Base-by-base conservation (phyloP, 495 filamentous ascomycete species). In the Letharia columbiana region DNA sequence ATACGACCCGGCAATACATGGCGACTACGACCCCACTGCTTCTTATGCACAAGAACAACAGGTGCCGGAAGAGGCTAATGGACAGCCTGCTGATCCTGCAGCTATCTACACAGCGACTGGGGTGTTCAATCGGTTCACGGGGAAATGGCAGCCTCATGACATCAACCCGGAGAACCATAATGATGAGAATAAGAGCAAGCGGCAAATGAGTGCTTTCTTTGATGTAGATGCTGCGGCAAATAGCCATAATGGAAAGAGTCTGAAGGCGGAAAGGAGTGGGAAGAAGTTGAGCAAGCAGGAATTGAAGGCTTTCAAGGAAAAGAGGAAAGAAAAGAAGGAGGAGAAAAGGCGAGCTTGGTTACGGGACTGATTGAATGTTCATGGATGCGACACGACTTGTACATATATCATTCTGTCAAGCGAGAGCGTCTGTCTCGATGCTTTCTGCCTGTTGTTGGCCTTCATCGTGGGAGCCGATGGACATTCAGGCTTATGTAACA, bases 171-270 rank as follows among this genome's bases (percentile, higher is more conserved):
- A 91, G 61, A 83, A 84, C 18, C 87, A 90, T 80, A 90, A 88
- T 69, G 94, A 97, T 72, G 92, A 94, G 75, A 90, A 91, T 69
- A 96, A 96, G 81, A 86, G 85, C 52, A 83, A 80, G 64, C 81
- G 95, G 58, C 94, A 98, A 80, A 90, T 98, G 90, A 88, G 87
- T 72, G 91, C 92, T 13, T 98, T 87, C 77, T 98, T 96, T 73
- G 95, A 98, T 72, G 94, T 98, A n/a, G 94, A 98, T 77, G 90
- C 92, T 15, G 93, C 92, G 31, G 95, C 95, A 1, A 97, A 97
- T 73, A 86, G 83, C 68, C 94, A 98, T 70, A 89, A 96, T 71
- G 94, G 94, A 10, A 84, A 90, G 64, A 96, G 91, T 73, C 77
- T 98, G 61, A 95, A 93, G 76, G 94, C 91, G 11, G 94, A 98